These are phyloP conservation scores for Pleurotus citrinopileatus DNA, from an alignment of 768 basidiomycete species.

Conservation along the genomic window DNA sequence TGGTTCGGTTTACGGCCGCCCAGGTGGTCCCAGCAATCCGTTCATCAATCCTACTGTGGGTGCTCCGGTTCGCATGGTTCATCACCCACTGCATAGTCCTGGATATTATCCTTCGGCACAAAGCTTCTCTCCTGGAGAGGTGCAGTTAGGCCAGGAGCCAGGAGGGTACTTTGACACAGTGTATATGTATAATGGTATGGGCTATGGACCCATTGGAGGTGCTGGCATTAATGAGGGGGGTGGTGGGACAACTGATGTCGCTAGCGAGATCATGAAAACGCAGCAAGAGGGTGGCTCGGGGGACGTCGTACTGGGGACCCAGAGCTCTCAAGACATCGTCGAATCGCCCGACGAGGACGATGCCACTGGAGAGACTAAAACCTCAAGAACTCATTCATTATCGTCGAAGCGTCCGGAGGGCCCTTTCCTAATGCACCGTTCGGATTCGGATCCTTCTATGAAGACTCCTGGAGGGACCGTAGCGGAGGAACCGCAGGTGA, in stretches of 20 bases:
- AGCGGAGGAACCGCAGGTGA: not conserved
- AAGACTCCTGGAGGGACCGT: not conserved
- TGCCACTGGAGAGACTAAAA: not conserved
- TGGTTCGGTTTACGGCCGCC: conserved; percentile 71
- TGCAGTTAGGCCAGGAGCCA: conserved; percentile 23
- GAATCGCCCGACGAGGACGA: not conserved
- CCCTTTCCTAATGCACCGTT: not conserved
- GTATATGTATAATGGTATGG: conserved; percentile 21
- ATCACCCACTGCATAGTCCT: conserved; percentile 13
- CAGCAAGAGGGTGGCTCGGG: conserved; percentile 6
- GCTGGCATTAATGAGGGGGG: no score
- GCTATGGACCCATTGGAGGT: conserved; percentile 9
- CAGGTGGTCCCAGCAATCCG: conserved; percentile 37
- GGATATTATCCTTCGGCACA: conserved; percentile 23
- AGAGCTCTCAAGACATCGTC: not conserved
- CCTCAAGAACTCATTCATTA: conserved; percentile 1
- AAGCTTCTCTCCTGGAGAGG: conserved; percentile 23
- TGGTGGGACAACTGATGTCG: conserved; percentile 22
- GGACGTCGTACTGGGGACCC: not conserved
- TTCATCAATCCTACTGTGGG: conserved; percentile 46
- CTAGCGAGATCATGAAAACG: conserved; percentile 33
- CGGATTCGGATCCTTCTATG: conserved; percentile 5
- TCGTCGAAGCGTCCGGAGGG: conserved; percentile 5
- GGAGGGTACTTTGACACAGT: conserved; percentile 43
- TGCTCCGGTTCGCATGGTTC: conserved; percentile 36